Conservation (phyloP, 768 basidiomycete species). For the Megacollybia marginata region DNA sequence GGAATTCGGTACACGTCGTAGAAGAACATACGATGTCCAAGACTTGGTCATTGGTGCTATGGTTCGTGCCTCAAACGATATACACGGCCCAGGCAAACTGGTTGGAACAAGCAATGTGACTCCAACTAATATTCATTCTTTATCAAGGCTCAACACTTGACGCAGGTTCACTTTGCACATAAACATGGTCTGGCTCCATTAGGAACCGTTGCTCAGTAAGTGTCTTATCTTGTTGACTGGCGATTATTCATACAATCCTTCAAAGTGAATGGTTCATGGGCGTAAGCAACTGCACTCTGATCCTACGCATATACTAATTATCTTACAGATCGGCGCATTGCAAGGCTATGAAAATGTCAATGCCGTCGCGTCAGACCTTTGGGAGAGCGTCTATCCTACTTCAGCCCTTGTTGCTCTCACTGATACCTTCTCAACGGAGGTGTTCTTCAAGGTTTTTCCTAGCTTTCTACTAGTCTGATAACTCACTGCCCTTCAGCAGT, state of each 20-base stretch:
- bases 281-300: constrained; percentile 30
- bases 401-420: constrained; percentile 72
- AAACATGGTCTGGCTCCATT: constrained; percentile 59
- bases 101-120: constrained; percentile 86
- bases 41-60: constrained; percentile 70
- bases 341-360: constrained; percentile 79
- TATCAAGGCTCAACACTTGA: background rate
- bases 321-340: constrained; percentile 68
- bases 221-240: constrained; percentile 8
- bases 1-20: constrained; percentile 83
- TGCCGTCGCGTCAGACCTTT: constrained; percentile 66
- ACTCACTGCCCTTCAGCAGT: constrained; percentile 28
- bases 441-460: constrained; percentile 66
- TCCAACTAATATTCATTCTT: constrained; percentile 1
- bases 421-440: constrained; percentile 87
- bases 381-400: constrained; percentile 71
- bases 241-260: constrained; percentile 7
- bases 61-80: constrained; percentile 52
- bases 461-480: background rate
- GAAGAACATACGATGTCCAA: constrained; percentile 68
- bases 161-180: constrained; percentile 77
- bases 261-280: constrained; percentile 91
- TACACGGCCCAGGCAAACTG: constrained; percentile 45
- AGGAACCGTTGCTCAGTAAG: constrained; percentile 86
- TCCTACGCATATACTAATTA: background rate